phyloP scores from a whole-genome alignment of 2,329 filamentous ascomycete species.

The Zymoseptoria pseudotritici region DNA sequence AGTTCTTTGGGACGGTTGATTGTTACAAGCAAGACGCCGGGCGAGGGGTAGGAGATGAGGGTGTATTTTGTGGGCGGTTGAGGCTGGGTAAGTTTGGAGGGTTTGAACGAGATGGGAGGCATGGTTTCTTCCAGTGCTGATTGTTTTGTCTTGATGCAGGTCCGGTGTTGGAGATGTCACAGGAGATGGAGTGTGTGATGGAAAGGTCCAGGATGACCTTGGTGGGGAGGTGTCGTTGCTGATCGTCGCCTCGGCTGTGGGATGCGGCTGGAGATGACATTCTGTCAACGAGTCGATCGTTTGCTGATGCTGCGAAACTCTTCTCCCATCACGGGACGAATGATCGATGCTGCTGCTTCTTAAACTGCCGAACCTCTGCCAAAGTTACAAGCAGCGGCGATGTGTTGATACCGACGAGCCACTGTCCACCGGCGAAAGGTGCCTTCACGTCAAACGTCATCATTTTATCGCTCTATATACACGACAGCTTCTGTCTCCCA shows the following conservation, averaged over 20 bases:
- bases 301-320: too few species aligned
- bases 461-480: neutral
- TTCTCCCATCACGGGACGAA: neutral
- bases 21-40: constrained; percentile 27
- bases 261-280: neutral
- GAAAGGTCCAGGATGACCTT: too few species aligned
- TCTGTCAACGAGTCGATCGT: neutral
- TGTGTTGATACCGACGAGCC: too few species aligned
- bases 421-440: too few species aligned
- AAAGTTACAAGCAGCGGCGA: too few species aligned
- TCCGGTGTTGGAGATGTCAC: neutral
- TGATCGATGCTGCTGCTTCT: too few species aligned
- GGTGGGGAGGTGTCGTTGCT: neutral
- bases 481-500: neutral
- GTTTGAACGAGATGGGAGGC: constrained; percentile 14
- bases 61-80: constrained; percentile 20
- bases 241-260: neutral
- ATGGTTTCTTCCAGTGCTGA: neutral
- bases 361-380: too few species aligned
- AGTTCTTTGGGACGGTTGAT: constrained; percentile 30
- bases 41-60: constrained; percentile 27
- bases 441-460: too few species aligned
- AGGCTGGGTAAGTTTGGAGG: constrained; percentile 14
- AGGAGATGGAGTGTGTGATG: neutral
- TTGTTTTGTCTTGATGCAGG: neutral